phyloP scores from a whole-genome alignment of 1,284 basidiomycete species.

The Rhodotorula sp. region DNA sequence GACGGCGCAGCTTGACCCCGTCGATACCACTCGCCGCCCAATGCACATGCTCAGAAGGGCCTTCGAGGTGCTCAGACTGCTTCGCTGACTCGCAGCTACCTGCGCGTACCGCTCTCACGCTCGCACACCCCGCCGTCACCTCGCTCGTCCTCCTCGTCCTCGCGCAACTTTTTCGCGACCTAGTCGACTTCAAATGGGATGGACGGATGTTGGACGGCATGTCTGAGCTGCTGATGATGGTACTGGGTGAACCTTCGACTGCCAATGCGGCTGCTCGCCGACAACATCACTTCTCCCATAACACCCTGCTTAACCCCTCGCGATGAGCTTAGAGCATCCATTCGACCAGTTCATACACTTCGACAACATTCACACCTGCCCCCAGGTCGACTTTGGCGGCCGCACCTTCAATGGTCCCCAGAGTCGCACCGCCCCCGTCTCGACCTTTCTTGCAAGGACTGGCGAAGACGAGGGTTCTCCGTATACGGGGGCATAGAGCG shows the following conservation, averaged over 20 bases:
- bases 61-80: not conserved
- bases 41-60: too few relatives aligned
- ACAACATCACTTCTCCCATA: not conserved
- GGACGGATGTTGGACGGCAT: too few relatives aligned
- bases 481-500: slow-evolving; percentile 19
- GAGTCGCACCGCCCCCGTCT: not conserved
- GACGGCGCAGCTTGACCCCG: not conserved
- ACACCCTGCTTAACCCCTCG: not conserved
- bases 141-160: not conserved
- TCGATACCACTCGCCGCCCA: not conserved
- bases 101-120: not conserved
- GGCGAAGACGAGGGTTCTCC: not conserved
- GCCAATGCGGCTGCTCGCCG: not conserved
- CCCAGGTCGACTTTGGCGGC: slow-evolving; percentile 20
- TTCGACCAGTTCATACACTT: not conserved
- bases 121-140: not conserved
- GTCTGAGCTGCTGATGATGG: too few relatives aligned
- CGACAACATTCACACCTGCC: not conserved
- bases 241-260: too few relatives aligned
- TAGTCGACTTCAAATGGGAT: not conserved
- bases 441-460: not conserved
- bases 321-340: not conserved
- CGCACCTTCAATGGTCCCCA: not conserved
- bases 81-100: not conserved
- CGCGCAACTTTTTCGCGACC: not conserved